phyloP scores from a whole-genome alignment of 2,329 filamentous ascomycete species.

The Fusarium denticulatum region DNA sequence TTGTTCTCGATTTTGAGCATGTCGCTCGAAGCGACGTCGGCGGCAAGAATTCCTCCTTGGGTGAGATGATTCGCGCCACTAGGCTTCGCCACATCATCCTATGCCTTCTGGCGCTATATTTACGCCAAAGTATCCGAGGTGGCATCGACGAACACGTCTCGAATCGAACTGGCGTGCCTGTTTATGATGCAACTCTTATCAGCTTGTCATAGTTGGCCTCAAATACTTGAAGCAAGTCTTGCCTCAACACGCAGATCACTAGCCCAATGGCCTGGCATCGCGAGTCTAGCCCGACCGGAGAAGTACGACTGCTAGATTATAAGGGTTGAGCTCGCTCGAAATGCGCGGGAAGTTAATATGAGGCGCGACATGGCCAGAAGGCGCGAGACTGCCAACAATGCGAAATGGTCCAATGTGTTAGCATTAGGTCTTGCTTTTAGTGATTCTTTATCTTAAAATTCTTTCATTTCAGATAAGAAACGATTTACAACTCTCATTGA shows the following conservation, averaged over 20 bases:
- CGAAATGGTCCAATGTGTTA: accelerated
- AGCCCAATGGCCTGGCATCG: too few species aligned
- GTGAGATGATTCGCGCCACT: constrained; percentile 52
- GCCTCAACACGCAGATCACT: too few species aligned
- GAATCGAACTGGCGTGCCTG: too few species aligned
- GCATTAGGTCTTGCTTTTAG: neutral
- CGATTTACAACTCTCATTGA: too few species aligned
- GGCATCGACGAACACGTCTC: too few species aligned
- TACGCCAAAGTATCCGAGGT: too few species aligned
- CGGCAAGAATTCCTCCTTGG: constrained; percentile 52
- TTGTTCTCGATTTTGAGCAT: constrained; percentile 7
- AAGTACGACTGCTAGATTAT: too few species aligned
- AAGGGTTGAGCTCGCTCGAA: too few species aligned
- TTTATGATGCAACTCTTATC: too few species aligned
- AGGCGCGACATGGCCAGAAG: neutral
- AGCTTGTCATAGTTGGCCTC: too few species aligned
- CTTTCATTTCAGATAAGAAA: accelerated
- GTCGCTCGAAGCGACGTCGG: constrained; percentile 41
- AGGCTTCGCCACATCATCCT: constrained; percentile 49
- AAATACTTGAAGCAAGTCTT: too few species aligned
- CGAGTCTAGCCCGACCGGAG: too few species aligned
- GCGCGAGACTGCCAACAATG: neutral
- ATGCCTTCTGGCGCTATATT: constrained; percentile 48
- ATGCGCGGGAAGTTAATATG: neutral
- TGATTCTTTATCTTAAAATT: neutral